These are phyloP conservation scores for Amphirosellinia nigrospora DNA, from an alignment of 495 filamentous ascomycete species.

Conservation along the genomic window DNA sequence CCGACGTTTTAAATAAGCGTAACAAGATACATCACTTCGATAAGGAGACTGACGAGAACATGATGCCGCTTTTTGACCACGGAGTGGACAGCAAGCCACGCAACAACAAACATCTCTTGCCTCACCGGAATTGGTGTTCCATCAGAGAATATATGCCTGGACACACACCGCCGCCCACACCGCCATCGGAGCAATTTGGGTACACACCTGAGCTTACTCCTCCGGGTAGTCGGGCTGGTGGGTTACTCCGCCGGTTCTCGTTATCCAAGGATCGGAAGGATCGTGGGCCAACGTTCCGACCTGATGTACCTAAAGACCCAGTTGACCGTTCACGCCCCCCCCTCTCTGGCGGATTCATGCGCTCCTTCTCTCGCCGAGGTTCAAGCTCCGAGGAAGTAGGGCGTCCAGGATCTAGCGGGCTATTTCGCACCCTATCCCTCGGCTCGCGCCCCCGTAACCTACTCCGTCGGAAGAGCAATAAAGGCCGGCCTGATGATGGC, in stretches of 20 bases:
- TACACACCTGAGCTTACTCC: slow-evolving; percentile 41
- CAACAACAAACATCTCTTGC: slow-evolving; percentile 91
- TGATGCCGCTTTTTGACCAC: slow-evolving; percentile 89
- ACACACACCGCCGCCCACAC: slow-evolving; percentile 71
- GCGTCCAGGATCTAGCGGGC: slow-evolving; percentile 37
- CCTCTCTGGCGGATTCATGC: slow-evolving; percentile 39
- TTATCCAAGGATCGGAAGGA: slow-evolving; percentile 38
- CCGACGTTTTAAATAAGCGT: slow-evolving; percentile 89
- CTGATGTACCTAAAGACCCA: slow-evolving; percentile 30
- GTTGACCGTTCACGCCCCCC: slow-evolving; percentile 42
- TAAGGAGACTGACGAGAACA: slow-evolving; percentile 85
- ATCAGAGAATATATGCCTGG: slow-evolving; percentile 83
- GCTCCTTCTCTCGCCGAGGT: slow-evolving; percentile 48
- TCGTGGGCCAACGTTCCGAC: slow-evolving; percentile 30
- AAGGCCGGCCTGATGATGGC: slow-evolving; percentile 48
- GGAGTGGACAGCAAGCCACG: slow-evolving; percentile 88
- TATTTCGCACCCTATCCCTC: slow-evolving; percentile 68
- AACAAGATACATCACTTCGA: slow-evolving; percentile 93
- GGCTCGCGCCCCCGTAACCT: slow-evolving; percentile 56
- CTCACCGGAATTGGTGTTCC: slow-evolving; percentile 91
- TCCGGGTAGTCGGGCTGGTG: slow-evolving; percentile 31
- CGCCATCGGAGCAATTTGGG: slow-evolving; percentile 51
- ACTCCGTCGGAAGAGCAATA: slow-evolving; percentile 60
- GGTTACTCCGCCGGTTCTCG: slow-evolving; percentile 49
- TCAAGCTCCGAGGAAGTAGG: slow-evolving; percentile 31